These are phyloP conservation scores for Globisporangium ultimum DNA, from an alignment of 352 stramenopile species.

Conservation along the genomic window DNA sequence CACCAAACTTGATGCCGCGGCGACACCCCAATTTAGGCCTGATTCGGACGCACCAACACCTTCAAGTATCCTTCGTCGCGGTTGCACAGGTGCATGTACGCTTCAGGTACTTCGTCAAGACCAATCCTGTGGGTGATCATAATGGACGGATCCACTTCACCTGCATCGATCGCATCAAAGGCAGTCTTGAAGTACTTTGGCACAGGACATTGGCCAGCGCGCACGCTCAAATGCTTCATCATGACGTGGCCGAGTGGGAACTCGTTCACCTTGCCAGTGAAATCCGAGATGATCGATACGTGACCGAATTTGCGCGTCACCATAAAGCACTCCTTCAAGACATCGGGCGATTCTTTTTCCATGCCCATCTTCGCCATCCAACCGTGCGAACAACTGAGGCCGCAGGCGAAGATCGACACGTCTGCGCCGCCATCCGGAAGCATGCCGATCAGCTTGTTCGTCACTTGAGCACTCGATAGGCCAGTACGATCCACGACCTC, in stretches of 20 bases:
- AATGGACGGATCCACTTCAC: conserved; percentile 38
- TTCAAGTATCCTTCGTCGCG: conserved; percentile 63
- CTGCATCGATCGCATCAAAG: conserved; percentile 19
- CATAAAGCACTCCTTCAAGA: conserved; percentile 57
- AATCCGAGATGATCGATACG: conserved; percentile 32
- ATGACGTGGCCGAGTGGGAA: conserved; percentile 45
- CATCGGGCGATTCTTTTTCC: conserved; percentile 44
- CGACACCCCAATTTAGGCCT: conserved; percentile 17
- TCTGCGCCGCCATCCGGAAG: conserved; percentile 50
- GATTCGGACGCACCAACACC: conserved; percentile 46
- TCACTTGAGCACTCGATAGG: conserved; percentile 41
- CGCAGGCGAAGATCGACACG: conserved; percentile 51
- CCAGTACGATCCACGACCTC: conserved; percentile 59
- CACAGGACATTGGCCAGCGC: conserved; percentile 27
- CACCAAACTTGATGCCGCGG: too few species aligned
- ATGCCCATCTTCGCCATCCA: conserved; percentile 53
- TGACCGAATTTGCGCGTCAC: conserved; percentile 29
- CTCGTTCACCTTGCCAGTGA: conserved; percentile 22
- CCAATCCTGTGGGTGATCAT: conserved; percentile 54
- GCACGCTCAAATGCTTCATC: conserved; percentile 43
- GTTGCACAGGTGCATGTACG: conserved; percentile 47
- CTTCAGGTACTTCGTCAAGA: conserved; percentile 51
- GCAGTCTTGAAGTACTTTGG: conserved; percentile 34
- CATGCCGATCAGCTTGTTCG: conserved; percentile 43
- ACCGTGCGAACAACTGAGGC: conserved; percentile 25